These are phyloP conservation scores for Xanthoconium purpureum DNA, from an alignment of 768 basidiomycete species.

Conservation along the genomic window DNA sequence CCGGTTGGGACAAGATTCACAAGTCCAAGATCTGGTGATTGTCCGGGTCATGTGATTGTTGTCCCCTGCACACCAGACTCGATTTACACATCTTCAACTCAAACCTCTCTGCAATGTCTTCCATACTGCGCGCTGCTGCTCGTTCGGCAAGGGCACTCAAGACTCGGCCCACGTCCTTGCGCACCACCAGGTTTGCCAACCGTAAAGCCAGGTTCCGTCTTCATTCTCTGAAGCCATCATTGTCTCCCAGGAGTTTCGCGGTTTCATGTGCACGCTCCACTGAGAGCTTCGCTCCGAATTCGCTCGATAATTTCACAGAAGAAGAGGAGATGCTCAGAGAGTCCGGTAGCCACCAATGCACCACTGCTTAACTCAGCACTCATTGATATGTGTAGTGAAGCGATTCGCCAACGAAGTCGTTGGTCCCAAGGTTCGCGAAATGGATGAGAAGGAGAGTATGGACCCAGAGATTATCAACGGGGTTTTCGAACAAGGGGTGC, in stretches of 20 bases:
- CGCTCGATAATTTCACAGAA: slow-evolving; percentile 83
- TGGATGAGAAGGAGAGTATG: slow-evolving; percentile 98
- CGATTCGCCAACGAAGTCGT: slow-evolving; percentile 90
- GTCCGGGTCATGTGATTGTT: slow-evolving; percentile 24
- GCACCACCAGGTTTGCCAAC: slow-evolving; percentile 18
- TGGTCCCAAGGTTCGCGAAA: slow-evolving; percentile 87
- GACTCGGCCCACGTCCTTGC: background rate
- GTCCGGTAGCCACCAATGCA: slow-evolving; percentile 52
- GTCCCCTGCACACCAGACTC: slow-evolving; percentile 1
- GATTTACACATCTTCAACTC: background rate
- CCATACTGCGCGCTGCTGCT: slow-evolving; percentile 26
- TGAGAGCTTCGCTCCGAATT: slow-evolving; percentile 42
- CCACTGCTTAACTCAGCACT: background rate
- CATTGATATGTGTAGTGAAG: slow-evolving; percentile 51
- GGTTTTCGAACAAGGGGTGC: slow-evolving; percentile 91
- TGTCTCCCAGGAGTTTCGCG: slow-evolving; percentile 21
- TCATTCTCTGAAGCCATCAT: background rate
- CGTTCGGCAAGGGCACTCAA: slow-evolving; percentile 14
- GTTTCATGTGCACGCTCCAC: slow-evolving; percentile 24
- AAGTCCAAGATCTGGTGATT: background rate
- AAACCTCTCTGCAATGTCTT: background rate
- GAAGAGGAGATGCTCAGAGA: slow-evolving; percentile 95
- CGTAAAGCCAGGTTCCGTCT: background rate
- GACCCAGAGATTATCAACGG: slow-evolving; percentile 82
- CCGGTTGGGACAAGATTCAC: background rate